Evolutionary conservation across 305 asterid species (phyloP).

Genomic region (Fraxinus albicans): DNA sequence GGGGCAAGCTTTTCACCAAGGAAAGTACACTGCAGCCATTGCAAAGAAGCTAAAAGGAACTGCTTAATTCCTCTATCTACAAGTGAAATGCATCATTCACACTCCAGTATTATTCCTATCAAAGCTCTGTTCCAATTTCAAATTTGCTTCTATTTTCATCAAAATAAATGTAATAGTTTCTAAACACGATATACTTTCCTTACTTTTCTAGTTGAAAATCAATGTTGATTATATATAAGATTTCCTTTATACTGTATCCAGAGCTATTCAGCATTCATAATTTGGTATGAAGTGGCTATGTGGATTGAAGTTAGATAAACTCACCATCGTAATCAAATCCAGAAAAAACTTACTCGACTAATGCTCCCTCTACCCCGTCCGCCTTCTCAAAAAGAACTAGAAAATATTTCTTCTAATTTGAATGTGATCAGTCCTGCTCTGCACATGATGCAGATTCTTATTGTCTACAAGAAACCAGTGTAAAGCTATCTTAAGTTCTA

Average conservation of each 20-base stretch:
- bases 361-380: background rate
- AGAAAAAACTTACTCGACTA: background rate
- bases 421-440: background rate
- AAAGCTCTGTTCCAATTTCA: constrained; percentile 3
- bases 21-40: constrained; percentile 65
- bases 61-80: constrained; percentile 28
- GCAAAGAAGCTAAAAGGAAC: constrained; percentile 68
- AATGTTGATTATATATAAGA: constrained; percentile 6
- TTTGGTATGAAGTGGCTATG: background rate
- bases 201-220: background rate
- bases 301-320: background rate
- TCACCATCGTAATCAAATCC: background rate
- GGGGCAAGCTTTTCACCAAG: constrained; percentile 72
- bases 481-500: background rate
- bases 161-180: background rate
- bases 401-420: background rate
- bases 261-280: background rate
- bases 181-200: background rate
- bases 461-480: background rate
- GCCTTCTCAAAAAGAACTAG: background rate
- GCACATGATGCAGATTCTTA: background rate
- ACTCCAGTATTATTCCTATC: background rate
- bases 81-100: constrained; percentile 4
- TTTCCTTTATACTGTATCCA: background rate
- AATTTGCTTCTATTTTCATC: background rate